These are phyloP conservation scores for Achaetomium macrosporum DNA, from an alignment of 2,329 filamentous ascomycete species.

Conservation along the genomic window DNA sequence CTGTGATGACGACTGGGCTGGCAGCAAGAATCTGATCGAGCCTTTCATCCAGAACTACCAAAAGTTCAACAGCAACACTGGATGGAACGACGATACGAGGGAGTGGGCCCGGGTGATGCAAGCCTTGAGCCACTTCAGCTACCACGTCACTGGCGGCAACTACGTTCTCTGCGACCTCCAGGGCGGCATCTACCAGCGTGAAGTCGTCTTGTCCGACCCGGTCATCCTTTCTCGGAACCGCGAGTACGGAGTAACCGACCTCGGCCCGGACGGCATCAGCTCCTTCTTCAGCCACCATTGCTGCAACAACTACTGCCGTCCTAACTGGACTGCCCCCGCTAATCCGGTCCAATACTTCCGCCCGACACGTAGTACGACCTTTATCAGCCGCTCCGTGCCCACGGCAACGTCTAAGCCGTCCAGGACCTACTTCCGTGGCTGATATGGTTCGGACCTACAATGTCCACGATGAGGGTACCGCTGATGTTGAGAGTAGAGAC, in stretches of 20 bases:
- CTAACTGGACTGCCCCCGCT: slow-evolving; percentile 17
- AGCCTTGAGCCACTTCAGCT: slow-evolving; percentile 40
- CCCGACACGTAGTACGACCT: too few relatives aligned
- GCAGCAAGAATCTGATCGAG: slow-evolving; percentile 29
- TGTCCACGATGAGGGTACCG: too few relatives aligned
- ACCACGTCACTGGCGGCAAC: slow-evolving; percentile 33
- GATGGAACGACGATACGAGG: slow-evolving; percentile 31
- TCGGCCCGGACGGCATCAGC: slow-evolving; percentile 34
- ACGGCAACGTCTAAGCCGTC: too few relatives aligned
- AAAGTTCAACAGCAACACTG: slow-evolving; percentile 41
- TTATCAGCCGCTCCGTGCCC: too few relatives aligned
- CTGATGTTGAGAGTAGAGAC: too few relatives aligned
- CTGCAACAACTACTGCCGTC: slow-evolving; percentile 27
- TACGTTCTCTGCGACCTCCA: slow-evolving; percentile 39
- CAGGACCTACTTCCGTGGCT: too few relatives aligned
- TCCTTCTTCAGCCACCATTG: slow-evolving; percentile 35
- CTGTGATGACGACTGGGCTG: slow-evolving; percentile 11
- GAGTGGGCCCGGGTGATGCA: slow-evolving; percentile 36
- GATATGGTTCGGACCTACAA: too few relatives aligned
- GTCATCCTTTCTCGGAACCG: slow-evolving; percentile 35
- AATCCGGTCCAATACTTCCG: too few relatives aligned
- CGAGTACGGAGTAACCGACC: slow-evolving; percentile 36
- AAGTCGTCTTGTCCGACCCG: slow-evolving; percentile 36
- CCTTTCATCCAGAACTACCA: slow-evolving; percentile 38
- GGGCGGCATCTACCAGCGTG: slow-evolving; percentile 34